Evolutionary conservation across 1,139 yeast genomes (phyloP).

Genomic region (Cylindricascospora bacillispora): DNA sequence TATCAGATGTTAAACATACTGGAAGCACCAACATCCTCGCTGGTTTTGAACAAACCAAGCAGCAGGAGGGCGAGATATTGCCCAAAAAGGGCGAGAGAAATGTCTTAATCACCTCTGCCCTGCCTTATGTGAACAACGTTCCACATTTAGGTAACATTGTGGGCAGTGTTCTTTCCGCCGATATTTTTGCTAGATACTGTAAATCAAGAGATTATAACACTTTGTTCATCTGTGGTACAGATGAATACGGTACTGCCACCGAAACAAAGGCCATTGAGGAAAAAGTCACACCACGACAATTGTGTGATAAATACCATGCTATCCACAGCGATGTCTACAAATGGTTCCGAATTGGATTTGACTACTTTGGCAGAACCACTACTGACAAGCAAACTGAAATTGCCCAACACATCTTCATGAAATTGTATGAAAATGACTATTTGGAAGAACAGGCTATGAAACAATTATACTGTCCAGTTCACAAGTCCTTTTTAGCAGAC

Average conservation of each 20-base stretch:
- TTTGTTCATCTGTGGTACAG: constrained; percentile 88
- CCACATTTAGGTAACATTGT: constrained; percentile 96
- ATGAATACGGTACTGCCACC: constrained; percentile 98
- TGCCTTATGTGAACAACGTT: constrained; percentile 94
- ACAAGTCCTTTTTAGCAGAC: constrained; percentile 86
- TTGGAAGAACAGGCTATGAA: constrained; percentile 80
- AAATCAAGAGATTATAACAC: constrained; percentile 84
- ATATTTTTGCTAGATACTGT: constrained; percentile 81
- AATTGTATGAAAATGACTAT: constrained; percentile 58
- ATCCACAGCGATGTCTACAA: constrained; percentile 84
- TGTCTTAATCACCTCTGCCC: constrained; percentile 83
- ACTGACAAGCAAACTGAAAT: constrained; percentile 86
- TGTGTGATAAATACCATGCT: constrained; percentile 81
- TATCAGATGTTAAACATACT: constrained; percentile 38
- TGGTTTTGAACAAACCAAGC: constrained; percentile 27
- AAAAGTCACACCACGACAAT: constrained; percentile 69
- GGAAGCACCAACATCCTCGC: constrained; percentile 39
- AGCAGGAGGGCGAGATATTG: constrained; percentile 27
- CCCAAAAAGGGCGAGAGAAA: constrained; percentile 68
- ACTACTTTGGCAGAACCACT: constrained; percentile 92
- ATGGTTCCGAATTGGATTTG: constrained; percentile 95
- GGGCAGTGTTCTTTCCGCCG: constrained; percentile 92
- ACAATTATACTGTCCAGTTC: constrained; percentile 84
- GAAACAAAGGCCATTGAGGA: constrained; percentile 97
- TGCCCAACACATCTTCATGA: constrained; percentile 82